Conservation (phyloP, 2,329 filamentous ascomycete species). For the Diaporthe citrichinensis region DNA sequence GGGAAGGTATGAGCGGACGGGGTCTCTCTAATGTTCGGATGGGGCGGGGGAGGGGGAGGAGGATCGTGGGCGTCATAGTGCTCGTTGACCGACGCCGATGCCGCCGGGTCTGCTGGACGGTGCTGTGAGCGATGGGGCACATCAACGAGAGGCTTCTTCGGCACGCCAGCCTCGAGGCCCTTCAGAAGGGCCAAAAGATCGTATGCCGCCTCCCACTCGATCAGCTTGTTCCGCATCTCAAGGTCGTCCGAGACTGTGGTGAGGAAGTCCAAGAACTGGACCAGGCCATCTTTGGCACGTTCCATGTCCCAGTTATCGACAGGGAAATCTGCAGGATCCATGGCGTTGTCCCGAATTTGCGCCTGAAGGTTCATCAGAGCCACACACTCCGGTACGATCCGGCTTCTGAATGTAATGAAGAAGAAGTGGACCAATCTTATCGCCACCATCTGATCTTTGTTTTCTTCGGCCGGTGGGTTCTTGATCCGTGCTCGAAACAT, state of each 20-base stretch:
- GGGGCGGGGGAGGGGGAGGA: slow-evolving; percentile 60
- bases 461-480: slow-evolving; percentile 60
- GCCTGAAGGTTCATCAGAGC: slow-evolving; percentile 95
- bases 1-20: slow-evolving; percentile 71
- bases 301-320: slow-evolving; percentile 99
- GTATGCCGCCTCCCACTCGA: slow-evolving; percentile 92
- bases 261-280: slow-evolving; percentile 95
- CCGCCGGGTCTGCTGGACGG: slow-evolving; percentile 45
- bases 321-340: slow-evolving; percentile 88
- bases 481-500: slow-evolving; percentile 77
- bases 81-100: slow-evolving; percentile 53
- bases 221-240: slow-evolving; percentile 85
- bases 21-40: slow-evolving; percentile 66
- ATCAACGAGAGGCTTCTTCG: slow-evolving; percentile 80
- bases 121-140: slow-evolving; percentile 57
- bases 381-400: slow-evolving; percentile 93
- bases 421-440: slow-evolving; percentile 85
- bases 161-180: slow-evolving; percentile 88
- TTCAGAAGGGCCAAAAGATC: slow-evolving; percentile 90
- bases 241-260: slow-evolving; percentile 89
- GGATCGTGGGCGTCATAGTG: slow-evolving; percentile 51
- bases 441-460: slow-evolving; percentile 69
- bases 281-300: slow-evolving; percentile 92
- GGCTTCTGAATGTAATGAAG: slow-evolving; percentile 91
- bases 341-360: slow-evolving; percentile 83